phyloP scores from a whole-genome alignment of 2,329 filamentous ascomycete genomes.

The Monosporascus sp. region DNA sequence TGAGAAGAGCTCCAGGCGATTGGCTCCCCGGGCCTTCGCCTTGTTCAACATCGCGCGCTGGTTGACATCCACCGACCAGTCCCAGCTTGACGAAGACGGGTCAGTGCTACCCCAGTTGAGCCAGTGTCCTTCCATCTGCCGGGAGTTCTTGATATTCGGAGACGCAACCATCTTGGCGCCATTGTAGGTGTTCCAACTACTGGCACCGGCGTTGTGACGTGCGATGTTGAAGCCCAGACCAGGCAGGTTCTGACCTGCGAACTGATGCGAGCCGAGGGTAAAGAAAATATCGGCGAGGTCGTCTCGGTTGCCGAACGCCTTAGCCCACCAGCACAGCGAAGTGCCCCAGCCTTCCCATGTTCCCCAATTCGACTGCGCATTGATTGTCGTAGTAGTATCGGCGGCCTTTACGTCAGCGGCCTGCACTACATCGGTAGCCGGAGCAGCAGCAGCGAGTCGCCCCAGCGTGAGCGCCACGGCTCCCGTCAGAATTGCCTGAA shows the following conservation, averaged over 20 bases:
- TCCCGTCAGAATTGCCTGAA: background rate
- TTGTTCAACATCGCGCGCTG: constrained; percentile 35
- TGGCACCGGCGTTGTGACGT: constrained; percentile 39
- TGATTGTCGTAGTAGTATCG: constrained; percentile 28
- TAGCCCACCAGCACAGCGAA: constrained; percentile 40
- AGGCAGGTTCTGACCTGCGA: constrained; percentile 27
- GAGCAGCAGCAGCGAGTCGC: background rate
- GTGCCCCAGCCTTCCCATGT: constrained; percentile 41
- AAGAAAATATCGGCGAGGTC: constrained; percentile 39
- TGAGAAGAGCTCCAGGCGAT: constrained; percentile 40
- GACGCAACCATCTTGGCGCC: constrained; percentile 31
- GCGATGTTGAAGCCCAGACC: constrained; percentile 38
- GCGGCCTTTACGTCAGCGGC: constrained; percentile 5
- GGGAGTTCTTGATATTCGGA: constrained; percentile 30
- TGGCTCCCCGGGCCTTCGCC: constrained; percentile 30
- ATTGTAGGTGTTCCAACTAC: constrained; percentile 30
- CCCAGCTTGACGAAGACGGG: constrained; percentile 32
- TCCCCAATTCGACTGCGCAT: constrained; percentile 30
- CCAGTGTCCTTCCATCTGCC: constrained; percentile 38
- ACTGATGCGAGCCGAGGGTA: constrained; percentile 25
- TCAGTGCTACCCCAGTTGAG: constrained; percentile 30
- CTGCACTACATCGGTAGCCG: background rate
- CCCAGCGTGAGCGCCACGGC: background rate
- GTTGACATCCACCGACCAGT: constrained; percentile 35
- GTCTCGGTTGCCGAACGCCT: constrained; percentile 33